Conservation (phyloP, 306 rosid species). For the Prunus dulcis region DNA sequence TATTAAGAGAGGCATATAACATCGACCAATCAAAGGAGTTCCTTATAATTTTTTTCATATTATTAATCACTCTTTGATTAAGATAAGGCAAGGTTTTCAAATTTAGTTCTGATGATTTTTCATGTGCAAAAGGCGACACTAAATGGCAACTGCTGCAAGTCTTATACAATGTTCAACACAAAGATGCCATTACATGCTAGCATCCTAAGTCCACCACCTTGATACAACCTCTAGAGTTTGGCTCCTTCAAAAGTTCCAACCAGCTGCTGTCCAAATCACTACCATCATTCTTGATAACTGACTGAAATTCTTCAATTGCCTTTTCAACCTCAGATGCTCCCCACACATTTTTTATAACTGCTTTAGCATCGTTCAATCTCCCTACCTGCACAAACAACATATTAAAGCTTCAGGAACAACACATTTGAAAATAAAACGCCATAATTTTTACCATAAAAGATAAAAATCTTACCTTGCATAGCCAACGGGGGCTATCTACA, state of each 20-base stretch:
- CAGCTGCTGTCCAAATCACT: conserved; percentile 71
- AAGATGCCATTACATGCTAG: conserved; percentile 15
- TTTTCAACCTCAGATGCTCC: conserved; percentile 73
- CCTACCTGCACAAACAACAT: conserved; percentile 58
- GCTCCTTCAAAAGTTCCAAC: conserved; percentile 73
- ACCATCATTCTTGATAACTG: conserved; percentile 68
- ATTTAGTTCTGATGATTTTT: not conserved
- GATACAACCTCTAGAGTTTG: conserved; percentile 90
- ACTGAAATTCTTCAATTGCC: conserved; percentile 73
- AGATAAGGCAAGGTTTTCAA: not conserved
- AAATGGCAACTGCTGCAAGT: not conserved
- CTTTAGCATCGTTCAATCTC: conserved; percentile 56
- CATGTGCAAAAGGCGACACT: not conserved
- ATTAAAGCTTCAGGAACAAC: conserved; percentile 8
- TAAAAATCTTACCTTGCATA: conserved; percentile 62
- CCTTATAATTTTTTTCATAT: not conserved
- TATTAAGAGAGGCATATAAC: not conserved
- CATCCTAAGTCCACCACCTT: conserved; percentile 59
- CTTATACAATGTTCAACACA: not conserved
- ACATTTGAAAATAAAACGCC: not conserved
- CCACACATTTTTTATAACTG: conserved; percentile 66
- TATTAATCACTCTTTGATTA: not conserved
- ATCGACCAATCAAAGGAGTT: conserved; percentile 5
- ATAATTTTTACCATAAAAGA: conserved; percentile 7
- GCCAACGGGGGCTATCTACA: conserved; percentile 95